These are phyloP conservation scores for Hanseniaspora occidentalis DNA, from an alignment of 805 yeast genomes.

Conservation along the genomic window DNA sequence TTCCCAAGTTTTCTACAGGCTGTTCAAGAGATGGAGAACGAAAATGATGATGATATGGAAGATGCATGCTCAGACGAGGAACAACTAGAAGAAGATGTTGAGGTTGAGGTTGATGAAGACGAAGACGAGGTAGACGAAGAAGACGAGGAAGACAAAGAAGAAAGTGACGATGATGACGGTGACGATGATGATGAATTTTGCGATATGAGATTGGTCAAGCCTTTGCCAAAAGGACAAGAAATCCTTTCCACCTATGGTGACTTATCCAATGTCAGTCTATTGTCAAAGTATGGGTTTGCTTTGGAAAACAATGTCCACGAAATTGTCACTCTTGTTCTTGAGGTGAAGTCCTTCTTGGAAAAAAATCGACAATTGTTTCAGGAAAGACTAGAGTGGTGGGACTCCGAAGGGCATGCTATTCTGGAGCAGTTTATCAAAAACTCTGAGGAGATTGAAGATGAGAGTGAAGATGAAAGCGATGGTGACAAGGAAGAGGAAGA, in stretches of 20 bases:
- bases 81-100: constrained; percentile 9
- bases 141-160: constrained; percentile 18
- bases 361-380: constrained; percentile 24
- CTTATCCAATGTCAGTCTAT: constrained; percentile 46
- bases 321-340: constrained; percentile 43
- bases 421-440: constrained; percentile 8
- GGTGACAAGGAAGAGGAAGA: constrained; percentile 4
- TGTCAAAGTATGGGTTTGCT: constrained; percentile 73
- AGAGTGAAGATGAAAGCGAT: constrained; percentile 8
- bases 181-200: constrained; percentile 41
- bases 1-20: too few relatives aligned
- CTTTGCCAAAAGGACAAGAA: constrained; percentile 41
- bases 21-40: constrained; percentile 10
- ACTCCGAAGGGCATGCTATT: constrained; percentile 28
- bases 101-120: constrained; percentile 8
- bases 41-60: constrained; percentile 8
- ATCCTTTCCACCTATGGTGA: constrained; percentile 79
- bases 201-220: constrained; percentile 43
- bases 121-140: constrained; percentile 15
- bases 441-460: constrained; percentile 7
- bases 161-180: constrained; percentile 11
- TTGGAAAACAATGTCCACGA: constrained; percentile 42
- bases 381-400: constrained; percentile 37
- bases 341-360: constrained; percentile 27
- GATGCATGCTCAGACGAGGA: constrained; percentile 13